Conservation (phyloP, 768 basidiomycete species). For the Boletus rubescentipes region DNA sequence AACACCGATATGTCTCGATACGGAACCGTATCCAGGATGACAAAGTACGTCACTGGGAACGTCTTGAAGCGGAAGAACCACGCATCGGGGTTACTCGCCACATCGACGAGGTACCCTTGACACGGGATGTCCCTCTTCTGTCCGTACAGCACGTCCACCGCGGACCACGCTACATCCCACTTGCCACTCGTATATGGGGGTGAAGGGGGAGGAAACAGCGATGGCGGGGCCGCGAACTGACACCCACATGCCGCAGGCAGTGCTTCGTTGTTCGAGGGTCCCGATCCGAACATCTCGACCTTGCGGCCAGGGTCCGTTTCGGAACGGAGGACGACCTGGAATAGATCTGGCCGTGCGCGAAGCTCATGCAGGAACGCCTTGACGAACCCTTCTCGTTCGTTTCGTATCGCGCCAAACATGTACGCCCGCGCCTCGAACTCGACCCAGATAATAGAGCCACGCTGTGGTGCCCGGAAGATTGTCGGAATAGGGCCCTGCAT, state of each 20-base stretch:
- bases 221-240: slow-evolving; percentile 23
- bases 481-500: slow-evolving; percentile 7
- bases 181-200: not conserved
- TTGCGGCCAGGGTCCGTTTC: slow-evolving; percentile 26
- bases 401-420: slow-evolving; percentile 34
- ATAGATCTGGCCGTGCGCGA: slow-evolving; percentile 31
- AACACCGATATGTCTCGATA: too few relatives aligned
- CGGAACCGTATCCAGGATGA: slow-evolving; percentile 17
- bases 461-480: slow-evolving; percentile 4
- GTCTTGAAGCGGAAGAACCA: slow-evolving; percentile 33
- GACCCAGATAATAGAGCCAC: slow-evolving; percentile 23
- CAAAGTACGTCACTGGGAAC: slow-evolving; percentile 33
- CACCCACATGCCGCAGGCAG: slow-evolving; percentile 13
- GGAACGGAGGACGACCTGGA: slow-evolving; percentile 30
- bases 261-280: slow-evolving; percentile 2
- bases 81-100: not conserved
- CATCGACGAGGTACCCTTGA: slow-evolving; percentile 9
- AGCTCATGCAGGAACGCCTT: slow-evolving; percentile 30
- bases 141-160: slow-evolving; percentile 24
- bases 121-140: not conserved
- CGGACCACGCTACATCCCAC: slow-evolving; percentile 18
- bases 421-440: slow-evolving; percentile 24
- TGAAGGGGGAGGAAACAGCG: not conserved
- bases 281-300: slow-evolving; percentile 27
- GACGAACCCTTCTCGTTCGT: slow-evolving; percentile 27